Base-by-base conservation (phyloP, 805 yeast genomes). In the Wickerhamiella parazyma region DNA sequence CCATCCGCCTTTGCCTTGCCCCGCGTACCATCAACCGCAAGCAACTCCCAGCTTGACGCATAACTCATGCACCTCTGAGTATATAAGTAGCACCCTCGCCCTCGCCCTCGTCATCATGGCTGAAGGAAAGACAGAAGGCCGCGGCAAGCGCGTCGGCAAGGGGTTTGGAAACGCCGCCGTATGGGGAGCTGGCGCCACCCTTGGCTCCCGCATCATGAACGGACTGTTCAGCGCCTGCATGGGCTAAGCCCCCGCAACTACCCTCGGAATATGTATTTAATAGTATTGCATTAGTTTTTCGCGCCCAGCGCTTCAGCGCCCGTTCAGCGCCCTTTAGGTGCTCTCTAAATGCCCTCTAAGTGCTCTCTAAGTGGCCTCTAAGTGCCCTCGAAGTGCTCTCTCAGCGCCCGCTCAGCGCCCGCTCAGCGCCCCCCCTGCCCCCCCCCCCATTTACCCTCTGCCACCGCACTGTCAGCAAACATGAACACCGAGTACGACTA, bases 171-270 rank as follows among this genome's bases (percentile, higher is more conserved):
- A 84, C 51, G 91, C 95, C 18, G 86, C 91, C 20, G 76, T 85
- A 36, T 87, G 83, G 51, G 95, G 95, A 63, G 95, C 94, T 7
- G 95, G 95, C 67, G 94, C 95, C 29, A 78, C 94, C 1, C 68
- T 86, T 45, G 95, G 95, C 57, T 71, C 82, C 38, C 82, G 80
- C 55, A 54, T 87, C 38, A 81, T 86, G 24, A 75, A 80, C 28
- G 38, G 45, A 9, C 38, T 44, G 14, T 28, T 44, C 16, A 24
- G 38, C 19, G 38, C 38, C 10, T 40, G 43, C 33, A 33, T 40
- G 43, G 43, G 43, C 42, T 38, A 38, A 38, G 2, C 22, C 29
- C 17, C 7, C 8, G 10, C 7, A 12, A 18, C 5, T 4, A 11
- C 9, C 10, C n/a, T 8, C 10, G 29, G 25, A 22, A 9, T 9